Conservation (phyloP, 257 asterid genomes). For the Ocimum tenuiflorum region DNA sequence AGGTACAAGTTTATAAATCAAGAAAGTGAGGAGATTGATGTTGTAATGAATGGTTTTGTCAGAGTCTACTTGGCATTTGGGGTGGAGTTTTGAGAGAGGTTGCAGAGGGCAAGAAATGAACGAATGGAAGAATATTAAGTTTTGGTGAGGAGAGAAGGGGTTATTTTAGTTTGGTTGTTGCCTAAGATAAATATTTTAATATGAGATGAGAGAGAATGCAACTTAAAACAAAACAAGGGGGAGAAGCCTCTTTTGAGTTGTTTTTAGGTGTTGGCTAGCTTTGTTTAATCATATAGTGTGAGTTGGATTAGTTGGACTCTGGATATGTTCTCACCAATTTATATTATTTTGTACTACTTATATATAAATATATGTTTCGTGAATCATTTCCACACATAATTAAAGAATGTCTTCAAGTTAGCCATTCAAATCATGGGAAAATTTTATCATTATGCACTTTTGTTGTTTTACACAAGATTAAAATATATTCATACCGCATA, state of each 20-base stretch:
- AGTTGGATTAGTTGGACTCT: conserved; percentile 45
- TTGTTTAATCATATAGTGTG: conserved; percentile 32
- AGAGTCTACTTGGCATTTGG: conserved; percentile 26
- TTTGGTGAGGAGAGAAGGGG: conserved; percentile 11
- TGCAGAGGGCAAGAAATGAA: conserved; percentile 27
- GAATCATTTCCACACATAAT: not conserved
- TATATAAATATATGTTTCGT: not conserved
- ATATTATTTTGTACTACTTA: not conserved
- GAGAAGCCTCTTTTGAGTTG: conserved; percentile 51
- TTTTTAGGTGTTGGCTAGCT: conserved; percentile 31
- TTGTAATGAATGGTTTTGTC: conserved; percentile 13
- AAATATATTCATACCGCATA: too few relatives aligned
- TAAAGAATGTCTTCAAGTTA: not conserved
- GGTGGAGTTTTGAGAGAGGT: conserved; percentile 17
- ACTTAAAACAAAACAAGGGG: conserved; percentile 7
- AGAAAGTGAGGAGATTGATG: conserved; percentile 13
- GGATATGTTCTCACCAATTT: conserved; percentile 17
- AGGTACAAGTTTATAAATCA: conserved; percentile 8
- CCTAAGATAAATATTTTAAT: conserved; percentile 14
- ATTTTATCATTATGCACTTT: not conserved
- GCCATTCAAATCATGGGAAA: not conserved
- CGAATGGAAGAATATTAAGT: conserved; percentile 22
- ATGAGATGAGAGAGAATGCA: conserved; percentile 12
- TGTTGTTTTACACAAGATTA: not conserved
- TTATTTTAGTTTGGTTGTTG: conserved; percentile 19